Conservation (phyloP, 2,329 filamentous ascomycete genomes). For the Pseudogymnoascus sp. region DNA sequence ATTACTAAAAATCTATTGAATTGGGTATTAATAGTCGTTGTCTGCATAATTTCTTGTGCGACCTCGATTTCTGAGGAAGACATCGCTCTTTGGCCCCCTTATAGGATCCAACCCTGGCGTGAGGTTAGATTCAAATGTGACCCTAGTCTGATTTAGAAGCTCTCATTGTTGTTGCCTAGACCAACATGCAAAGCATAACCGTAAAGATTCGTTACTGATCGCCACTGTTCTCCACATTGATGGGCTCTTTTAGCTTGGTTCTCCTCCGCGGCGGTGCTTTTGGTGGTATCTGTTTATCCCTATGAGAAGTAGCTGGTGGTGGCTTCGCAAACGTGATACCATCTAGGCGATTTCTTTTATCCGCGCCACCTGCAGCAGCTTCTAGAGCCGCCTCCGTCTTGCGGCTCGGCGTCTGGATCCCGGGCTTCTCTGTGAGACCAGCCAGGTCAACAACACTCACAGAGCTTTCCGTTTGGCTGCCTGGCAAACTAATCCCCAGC, state of each 20-base stretch:
- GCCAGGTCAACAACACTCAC: conserved; percentile 74
- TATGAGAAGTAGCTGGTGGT: not conserved
- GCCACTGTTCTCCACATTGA: not conserved
- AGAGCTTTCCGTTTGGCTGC: conserved; percentile 59
- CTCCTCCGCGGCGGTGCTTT: not conserved
- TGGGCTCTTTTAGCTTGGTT: not conserved
- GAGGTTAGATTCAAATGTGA: not conserved
- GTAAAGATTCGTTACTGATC: conserved; percentile 3
- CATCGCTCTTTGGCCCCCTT: not conserved
- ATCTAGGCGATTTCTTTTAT: not conserved
- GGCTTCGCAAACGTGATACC: not conserved
- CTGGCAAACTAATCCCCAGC: conserved; percentile 64
- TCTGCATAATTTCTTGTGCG: not conserved
- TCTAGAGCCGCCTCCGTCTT: conserved; percentile 31
- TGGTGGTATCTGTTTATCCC: conserved; percentile 5
- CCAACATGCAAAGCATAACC: not conserved
- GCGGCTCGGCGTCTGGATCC: conserved; percentile 71
- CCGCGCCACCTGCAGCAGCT: conserved; percentile 19
- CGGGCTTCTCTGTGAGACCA: conserved; percentile 72
- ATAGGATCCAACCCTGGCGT: not conserved
- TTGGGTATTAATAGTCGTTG: conserved; percentile 8
- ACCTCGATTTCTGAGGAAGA: not conserved
- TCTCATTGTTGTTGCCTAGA: not conserved
- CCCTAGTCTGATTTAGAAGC: not conserved
- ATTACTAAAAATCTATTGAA: conserved; percentile 8